phyloP scores from a whole-genome alignment of 352 stramenopile species.

The Globisporangium spinosum region DNA sequence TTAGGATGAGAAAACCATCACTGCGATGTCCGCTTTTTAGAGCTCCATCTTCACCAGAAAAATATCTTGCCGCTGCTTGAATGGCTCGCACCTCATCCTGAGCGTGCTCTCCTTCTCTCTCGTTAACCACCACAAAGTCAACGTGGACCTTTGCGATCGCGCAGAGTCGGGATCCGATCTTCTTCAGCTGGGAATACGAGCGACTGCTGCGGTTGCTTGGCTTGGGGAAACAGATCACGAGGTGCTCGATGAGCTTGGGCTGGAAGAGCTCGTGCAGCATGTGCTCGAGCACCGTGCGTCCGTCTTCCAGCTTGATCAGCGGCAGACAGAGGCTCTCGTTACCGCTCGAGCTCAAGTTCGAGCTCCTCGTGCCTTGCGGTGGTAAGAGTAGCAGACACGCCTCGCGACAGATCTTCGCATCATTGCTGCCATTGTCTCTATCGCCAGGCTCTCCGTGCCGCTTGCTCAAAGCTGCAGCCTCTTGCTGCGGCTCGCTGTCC shows the following conservation, averaged over 20 bases:
- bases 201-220: background rate
- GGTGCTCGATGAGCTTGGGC: conserved; percentile 18
- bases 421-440: background rate
- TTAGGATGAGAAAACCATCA: conserved; percentile 19
- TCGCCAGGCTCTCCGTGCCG: background rate
- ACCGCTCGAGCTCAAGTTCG: background rate
- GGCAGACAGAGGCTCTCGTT: background rate
- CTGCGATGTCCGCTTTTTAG: conserved; percentile 9
- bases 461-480: background rate
- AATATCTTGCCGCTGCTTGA: background rate
- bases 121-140: conserved; percentile 10
- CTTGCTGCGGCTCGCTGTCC: too few relatives aligned
- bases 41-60: background rate
- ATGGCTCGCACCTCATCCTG: conserved; percentile 3
- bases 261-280: conserved; percentile 17
- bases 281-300: conserved; percentile 12
- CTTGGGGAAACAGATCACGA: conserved; percentile 19
- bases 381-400: conserved; percentile 21
- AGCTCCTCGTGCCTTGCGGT: background rate
- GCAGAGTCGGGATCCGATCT: conserved; percentile 4
- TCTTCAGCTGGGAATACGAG: background rate
- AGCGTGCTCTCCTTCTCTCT: background rate
- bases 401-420: conserved; percentile 11
- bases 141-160: conserved; percentile 10
- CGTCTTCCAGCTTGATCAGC: conserved; percentile 1